Evolutionary conservation across 352 stramenopile species (phyloP).

Genomic region (Phytopythium delawarense): DNA sequence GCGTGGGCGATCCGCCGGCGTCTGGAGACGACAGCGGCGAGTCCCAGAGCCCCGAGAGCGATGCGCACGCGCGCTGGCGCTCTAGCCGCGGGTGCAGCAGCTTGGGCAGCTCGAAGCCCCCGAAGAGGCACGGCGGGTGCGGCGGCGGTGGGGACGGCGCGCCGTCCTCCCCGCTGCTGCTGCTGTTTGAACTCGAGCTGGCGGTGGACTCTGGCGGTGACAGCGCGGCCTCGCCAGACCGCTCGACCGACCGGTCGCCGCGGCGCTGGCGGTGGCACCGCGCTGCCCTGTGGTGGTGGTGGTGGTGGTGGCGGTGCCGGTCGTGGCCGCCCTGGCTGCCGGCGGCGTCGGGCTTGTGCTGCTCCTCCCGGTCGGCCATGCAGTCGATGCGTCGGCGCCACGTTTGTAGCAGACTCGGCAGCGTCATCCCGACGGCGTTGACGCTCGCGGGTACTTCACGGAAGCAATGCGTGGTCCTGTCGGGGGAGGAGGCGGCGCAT

Average conservation of each 20-base stretch:
- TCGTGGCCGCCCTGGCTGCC: neutral
- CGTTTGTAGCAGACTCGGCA: constrained; percentile 24
- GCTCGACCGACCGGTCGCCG: constrained; percentile 3
- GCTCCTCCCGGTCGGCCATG: constrained; percentile 11
- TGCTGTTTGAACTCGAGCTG: neutral
- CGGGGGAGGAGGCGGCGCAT: neutral
- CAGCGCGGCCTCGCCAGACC: neutral
- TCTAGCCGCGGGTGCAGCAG: constrained; percentile 24
- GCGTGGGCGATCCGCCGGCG: neutral
- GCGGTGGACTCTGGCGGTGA: constrained; percentile 2
- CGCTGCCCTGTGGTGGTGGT: neutral
- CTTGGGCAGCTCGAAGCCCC: constrained; percentile 9
- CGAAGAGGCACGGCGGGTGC: constrained; percentile 4
- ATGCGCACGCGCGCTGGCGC: constrained; percentile 20
- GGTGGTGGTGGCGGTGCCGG: neutral
- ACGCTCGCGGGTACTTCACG: neutral
- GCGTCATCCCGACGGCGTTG: neutral
- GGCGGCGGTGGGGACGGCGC: neutral
- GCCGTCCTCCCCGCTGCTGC: neutral
- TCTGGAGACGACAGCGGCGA: constrained; percentile 18
- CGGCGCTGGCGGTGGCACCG: constrained; percentile 9
- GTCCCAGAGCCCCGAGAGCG: constrained; percentile 21
- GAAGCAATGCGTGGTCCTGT: neutral
- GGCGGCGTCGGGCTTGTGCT: neutral
- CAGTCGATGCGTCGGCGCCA: constrained; percentile 28